Evolutionary conservation across 2,329 filamentous ascomycete species (phyloP).

Genomic region (Fusarium sp.): DNA sequence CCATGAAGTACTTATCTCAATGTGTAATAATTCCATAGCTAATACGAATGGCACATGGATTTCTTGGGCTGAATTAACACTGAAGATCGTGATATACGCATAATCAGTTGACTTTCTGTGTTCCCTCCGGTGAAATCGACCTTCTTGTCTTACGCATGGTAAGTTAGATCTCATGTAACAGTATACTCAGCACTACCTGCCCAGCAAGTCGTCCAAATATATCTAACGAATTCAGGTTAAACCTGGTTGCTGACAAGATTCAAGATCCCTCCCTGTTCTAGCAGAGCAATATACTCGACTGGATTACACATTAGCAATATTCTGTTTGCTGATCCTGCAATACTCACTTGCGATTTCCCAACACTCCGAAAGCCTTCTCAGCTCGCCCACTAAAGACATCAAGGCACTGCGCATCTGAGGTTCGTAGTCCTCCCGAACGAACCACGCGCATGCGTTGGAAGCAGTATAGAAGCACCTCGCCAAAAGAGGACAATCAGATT

Average conservation of each 20-base stretch:
- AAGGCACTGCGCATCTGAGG: constrained; percentile 9
- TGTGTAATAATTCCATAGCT: too few species aligned
- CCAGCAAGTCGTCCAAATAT: too few species aligned
- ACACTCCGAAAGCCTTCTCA: neutral
- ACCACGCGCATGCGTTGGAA: constrained; percentile 15
- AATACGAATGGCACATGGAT: neutral
- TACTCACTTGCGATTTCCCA: constrained; percentile 12
- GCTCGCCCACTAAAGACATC: neutral
- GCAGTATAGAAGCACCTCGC: constrained; percentile 10
- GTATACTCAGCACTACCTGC: neutral
- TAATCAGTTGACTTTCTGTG: too few species aligned
- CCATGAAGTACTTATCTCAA: too few species aligned
- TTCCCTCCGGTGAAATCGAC: neutral
- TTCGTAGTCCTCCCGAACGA: constrained; percentile 20
- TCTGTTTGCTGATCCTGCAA: neutral
- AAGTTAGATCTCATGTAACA: neutral
- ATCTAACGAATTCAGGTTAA: neutral
- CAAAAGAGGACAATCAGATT: neutral
- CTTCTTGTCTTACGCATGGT: neutral
- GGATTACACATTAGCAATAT: neutral
- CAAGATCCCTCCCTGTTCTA: constrained; percentile 1
- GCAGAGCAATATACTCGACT: constrained; percentile 14
- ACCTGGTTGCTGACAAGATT: neutral
- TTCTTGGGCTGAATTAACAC: neutral
- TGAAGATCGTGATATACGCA: neutral